Evolutionary conservation across 768 basidiomycete species (phyloP).

Genomic region (Termitomyces sp.): DNA sequence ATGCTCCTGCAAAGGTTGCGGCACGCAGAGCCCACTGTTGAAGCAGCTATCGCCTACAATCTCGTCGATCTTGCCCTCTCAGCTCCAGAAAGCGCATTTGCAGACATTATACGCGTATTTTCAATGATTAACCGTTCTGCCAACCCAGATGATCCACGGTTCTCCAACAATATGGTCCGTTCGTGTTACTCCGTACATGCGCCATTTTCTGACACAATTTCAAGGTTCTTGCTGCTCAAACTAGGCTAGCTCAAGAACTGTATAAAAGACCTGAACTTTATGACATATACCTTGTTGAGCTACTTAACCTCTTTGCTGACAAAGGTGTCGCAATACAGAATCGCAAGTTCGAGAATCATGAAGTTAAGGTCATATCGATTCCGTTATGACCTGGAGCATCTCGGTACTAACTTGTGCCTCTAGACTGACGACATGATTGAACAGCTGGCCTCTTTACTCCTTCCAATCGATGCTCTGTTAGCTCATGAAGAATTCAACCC

Average conservation of each 20-base stretch:
- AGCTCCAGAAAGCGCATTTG: conserved; percentile 70
- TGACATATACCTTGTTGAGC: conserved; percentile 74
- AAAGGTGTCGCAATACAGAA: conserved; percentile 91
- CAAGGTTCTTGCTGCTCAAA: conserved; percentile 87
- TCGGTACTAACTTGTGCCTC: background rate
- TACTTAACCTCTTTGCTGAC: conserved; percentile 81
- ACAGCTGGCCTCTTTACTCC: conserved; percentile 80
- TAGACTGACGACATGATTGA: conserved; percentile 82
- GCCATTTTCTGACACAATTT: background rate
- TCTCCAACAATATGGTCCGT: conserved; percentile 82
- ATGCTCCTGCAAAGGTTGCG: conserved; percentile 89
- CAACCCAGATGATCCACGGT: conserved; percentile 84
- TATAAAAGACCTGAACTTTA: conserved; percentile 70
- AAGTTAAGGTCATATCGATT: conserved; percentile 48
- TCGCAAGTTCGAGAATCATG: conserved; percentile 57
- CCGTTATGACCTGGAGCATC: background rate
- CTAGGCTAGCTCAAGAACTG: conserved; percentile 78
- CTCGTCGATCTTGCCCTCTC: conserved; percentile 84
- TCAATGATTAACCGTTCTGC: conserved; percentile 79
- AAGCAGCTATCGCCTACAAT: conserved; percentile 89
- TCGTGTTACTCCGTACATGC: background rate
- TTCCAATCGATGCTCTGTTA: conserved; percentile 88
- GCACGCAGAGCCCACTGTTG: conserved; percentile 79
- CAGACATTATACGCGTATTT: conserved; percentile 81
- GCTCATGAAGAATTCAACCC: conserved; percentile 64